Percentiles rank a stretch among this genome's conserved stretches.
These are phyloP conservation scores for Paulownia fortunei DNA, from an alignment of 257 asterid genomes.

Conservation along the genomic window DNA sequence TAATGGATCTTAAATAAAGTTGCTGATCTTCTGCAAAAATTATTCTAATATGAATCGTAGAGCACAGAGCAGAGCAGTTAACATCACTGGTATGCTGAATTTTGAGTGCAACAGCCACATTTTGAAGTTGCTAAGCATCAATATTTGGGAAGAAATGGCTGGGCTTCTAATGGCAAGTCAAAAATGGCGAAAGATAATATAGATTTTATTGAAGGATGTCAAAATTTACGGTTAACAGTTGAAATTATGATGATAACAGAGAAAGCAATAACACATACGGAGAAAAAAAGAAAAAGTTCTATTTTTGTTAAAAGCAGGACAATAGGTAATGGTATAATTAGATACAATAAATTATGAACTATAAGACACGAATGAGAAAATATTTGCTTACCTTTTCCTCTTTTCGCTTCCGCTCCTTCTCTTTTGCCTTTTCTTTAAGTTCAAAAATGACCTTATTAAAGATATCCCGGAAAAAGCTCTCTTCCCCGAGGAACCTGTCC, in stretches of 20 bases:
- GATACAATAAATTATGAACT: neutral
- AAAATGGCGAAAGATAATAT: slow-evolving; percentile 2
- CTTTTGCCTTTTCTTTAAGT: slow-evolving; percentile 75
- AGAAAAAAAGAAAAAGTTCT: neutral
- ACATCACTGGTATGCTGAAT: slow-evolving; percentile 10
- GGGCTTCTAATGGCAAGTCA: slow-evolving; percentile 7
- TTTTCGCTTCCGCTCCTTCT: slow-evolving; percentile 83
- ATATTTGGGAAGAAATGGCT: neutral
- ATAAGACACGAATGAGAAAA: slow-evolving; percentile 15
- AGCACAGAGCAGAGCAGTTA: neutral
- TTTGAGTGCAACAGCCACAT: neutral
- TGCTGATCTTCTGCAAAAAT: neutral
- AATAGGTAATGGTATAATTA: neutral
- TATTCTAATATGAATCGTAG: neutral
- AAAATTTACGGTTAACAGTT: neutral
- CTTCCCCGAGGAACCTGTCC: slow-evolving; percentile 77
- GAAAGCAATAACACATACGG: neutral
- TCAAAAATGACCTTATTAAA: slow-evolving; percentile 65
- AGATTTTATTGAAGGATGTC: neutral
- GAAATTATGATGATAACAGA: neutral
- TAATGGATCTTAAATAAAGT: neutral
- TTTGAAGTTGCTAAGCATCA: neutral
- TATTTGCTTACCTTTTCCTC: slow-evolving; percentile 70
- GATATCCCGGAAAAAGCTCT: slow-evolving; percentile 62
- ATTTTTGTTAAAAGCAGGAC: neutral